phyloP scores from a whole-genome alignment of 1,139 yeast genomes.

The Meyerozyma athensensis region DNA sequence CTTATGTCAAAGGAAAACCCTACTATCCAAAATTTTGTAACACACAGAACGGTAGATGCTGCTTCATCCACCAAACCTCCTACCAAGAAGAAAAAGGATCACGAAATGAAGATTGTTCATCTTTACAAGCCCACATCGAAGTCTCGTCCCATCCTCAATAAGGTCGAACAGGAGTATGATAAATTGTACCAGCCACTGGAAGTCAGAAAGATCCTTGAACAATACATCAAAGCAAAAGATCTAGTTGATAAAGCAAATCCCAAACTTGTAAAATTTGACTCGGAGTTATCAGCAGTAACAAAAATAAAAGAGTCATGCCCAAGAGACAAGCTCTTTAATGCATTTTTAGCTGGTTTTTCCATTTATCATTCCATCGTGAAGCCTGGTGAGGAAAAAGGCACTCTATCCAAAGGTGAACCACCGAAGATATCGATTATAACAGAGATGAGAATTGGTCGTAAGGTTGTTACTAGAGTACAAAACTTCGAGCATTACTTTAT shows the following conservation, averaged over 20 bases:
- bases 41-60: conserved; percentile 47
- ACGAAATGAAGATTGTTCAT: conserved; percentile 32
- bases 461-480: conserved; percentile 66
- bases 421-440: conserved; percentile 67
- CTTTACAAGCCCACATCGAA: conserved; percentile 54
- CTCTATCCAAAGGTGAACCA: conserved; percentile 55
- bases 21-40: conserved; percentile 53
- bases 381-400: conserved; percentile 39
- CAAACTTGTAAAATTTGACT: conserved; percentile 53
- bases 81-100: conserved; percentile 18
- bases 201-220: conserved; percentile 46
- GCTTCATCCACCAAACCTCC: conserved; percentile 12
- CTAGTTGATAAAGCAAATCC: conserved; percentile 45
- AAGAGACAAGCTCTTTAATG: conserved; percentile 50
- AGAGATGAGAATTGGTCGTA: conserved; percentile 79
- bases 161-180: conserved; percentile 30
- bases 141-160: conserved; percentile 47
- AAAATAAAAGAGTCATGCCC: conserved; percentile 23
- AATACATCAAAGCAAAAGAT: conserved; percentile 50
- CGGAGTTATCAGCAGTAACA: conserved; percentile 25
- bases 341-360: conserved; percentile 50
- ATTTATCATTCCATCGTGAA: conserved; percentile 53
- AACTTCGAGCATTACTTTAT: conserved; percentile 68
- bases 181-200: conserved; percentile 50
- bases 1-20: conserved; percentile 47